Base-by-base conservation (phyloP, 331 rosid genomes). In the Rosa hybrid region DNA sequence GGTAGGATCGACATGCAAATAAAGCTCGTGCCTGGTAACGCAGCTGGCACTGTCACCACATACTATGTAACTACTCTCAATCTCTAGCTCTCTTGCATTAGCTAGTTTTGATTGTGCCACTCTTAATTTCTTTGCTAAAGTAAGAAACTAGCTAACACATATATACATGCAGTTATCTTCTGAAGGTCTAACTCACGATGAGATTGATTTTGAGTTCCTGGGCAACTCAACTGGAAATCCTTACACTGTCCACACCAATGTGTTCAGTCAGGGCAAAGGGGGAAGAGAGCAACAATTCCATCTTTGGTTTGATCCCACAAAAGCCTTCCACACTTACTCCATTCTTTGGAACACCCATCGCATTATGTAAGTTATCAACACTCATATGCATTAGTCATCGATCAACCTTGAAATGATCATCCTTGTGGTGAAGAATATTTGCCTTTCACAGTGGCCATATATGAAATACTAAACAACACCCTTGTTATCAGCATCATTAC, bases 291-390 rank as follows among this genome's bases (percentile, higher is more conserved):
- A 79, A 20, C 88, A 82, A 18, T 87, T 82, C 59, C 85, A 64
- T 30, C 88, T 87, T 18, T 87, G 90, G 90, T 87, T 87, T 34
- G 90, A 87, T 34, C 88, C 90, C 42, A 80, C 88, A n/a, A 82
- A 54, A 62, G 70, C 78, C 80, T 87, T 84, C 78, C 90, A 87
- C 81, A 84, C 88, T 72, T 87, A 87, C 69, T 84, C 88, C 30
- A 27, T 84, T 11, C 78, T 84, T 4, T 87, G 90, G 90, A 82
- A 82, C 59, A 48, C 57, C 23, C 82, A 81, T 18, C 82, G 84
- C n/a, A 84, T 87, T 30, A 84, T 83, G 90, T 87, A 76, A 83
- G 85, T 71, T 16, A 50, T 50, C 1, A 49, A 49, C 53, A 34
- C 39, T 34, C 39, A 34, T 34, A 34, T 34, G 39, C 39, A 34